phyloP scores from a whole-genome alignment of 257 asterid species.

The Orobanche coerulescens region DNA sequence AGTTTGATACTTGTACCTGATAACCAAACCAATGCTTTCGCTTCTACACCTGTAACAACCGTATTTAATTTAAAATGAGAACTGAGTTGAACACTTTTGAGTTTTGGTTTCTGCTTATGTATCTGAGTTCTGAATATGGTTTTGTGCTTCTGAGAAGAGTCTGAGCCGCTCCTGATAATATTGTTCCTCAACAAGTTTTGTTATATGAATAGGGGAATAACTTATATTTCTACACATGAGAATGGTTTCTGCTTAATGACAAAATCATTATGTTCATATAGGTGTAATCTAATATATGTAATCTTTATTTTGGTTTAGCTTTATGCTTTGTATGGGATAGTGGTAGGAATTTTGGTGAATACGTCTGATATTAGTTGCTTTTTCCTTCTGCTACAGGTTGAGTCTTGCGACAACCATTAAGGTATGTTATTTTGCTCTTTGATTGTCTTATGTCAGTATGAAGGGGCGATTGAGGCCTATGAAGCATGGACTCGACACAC shows the following conservation, averaged over 20 bases:
- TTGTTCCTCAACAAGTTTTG: neutral
- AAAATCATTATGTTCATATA: neutral
- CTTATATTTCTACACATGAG: neutral
- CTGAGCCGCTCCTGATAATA: neutral
- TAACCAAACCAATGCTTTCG: too few relatives aligned
- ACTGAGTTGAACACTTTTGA: neutral
- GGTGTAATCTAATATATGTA: neutral
- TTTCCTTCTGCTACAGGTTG: constrained; percentile 48
- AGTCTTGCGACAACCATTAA: constrained; percentile 74
- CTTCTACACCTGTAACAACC: too few relatives aligned
- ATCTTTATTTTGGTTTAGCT: neutral
- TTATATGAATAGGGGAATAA: neutral
- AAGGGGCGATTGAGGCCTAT: too few relatives aligned
- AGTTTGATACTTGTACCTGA: constrained; percentile 12
- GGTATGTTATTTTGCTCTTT: constrained; percentile 31
- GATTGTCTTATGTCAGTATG: neutral
- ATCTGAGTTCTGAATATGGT: neutral
- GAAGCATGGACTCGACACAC: too few relatives aligned
- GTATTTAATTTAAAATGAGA: too few relatives aligned
- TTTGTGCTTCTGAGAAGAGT: neutral
- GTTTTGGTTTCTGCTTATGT: neutral
- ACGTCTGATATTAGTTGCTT: constrained; percentile 12
- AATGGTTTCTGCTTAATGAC: neutral
- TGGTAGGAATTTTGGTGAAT: neutral
- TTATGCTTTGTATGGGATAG: neutral